Conservation (phyloP, 345 rosid genomes). For the Euphorbia peplus region DNA sequence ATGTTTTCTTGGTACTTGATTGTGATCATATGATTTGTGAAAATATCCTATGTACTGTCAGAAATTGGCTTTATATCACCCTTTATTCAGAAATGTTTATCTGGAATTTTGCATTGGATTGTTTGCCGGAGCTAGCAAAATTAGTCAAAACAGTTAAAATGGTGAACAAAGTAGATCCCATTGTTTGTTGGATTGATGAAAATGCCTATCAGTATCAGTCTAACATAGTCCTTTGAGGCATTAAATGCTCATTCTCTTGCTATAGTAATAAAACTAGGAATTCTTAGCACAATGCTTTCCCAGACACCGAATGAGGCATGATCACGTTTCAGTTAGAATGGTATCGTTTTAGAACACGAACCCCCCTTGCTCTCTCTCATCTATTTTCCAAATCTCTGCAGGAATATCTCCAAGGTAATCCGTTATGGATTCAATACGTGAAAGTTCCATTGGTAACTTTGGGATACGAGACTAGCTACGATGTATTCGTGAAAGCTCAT, state of each 20-base stretch:
- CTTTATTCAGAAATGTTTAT: neutral
- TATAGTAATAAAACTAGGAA: neutral
- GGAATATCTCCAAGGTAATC: slow-evolving; percentile 98
- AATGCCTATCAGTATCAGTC: neutral
- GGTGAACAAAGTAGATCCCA: neutral
- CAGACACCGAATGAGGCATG: neutral
- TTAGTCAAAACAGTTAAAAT: too few relatives aligned
- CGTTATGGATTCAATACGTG: slow-evolving; percentile 83
- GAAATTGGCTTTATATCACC: neutral
- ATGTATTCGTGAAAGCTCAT: slow-evolving; percentile 87
- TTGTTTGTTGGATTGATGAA: neutral
- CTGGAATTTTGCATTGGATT: neutral
- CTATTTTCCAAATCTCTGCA: slow-evolving; percentile 27
- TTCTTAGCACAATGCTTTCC: neutral
- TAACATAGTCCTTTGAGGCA: neutral
- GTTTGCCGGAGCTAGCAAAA: too few relatives aligned
- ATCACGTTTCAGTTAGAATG: neutral
- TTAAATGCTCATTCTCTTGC: neutral
- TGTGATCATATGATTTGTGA: neutral
- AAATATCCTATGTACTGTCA: neutral
- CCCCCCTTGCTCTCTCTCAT: neutral
- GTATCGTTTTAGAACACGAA: neutral
- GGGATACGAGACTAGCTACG: slow-evolving; percentile 83
- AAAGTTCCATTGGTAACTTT: slow-evolving; percentile 71
- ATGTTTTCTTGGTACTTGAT: neutral